These are phyloP conservation scores for Wallacemonas sp. DNA, from an alignment of 208 protist genomes.

Conservation along the genomic window DNA sequence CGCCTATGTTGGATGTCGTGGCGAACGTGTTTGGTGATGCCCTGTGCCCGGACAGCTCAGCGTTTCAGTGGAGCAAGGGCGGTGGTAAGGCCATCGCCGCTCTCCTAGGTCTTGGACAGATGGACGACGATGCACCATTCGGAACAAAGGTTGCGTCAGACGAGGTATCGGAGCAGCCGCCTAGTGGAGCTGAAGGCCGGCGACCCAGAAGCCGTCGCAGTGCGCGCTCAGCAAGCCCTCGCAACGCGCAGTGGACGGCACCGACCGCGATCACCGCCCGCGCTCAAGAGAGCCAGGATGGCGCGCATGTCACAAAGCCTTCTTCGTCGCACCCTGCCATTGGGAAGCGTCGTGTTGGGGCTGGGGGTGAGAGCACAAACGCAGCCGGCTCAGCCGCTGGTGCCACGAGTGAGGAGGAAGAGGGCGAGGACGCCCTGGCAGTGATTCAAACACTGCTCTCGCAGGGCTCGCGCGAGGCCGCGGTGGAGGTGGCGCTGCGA, in stretches of 20 bases:
- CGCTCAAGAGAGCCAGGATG: not conserved
- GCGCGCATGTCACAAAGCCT: too few species aligned
- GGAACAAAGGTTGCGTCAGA: not conserved
- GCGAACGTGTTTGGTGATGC: constrained; percentile 49
- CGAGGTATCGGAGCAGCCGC: too few species aligned
- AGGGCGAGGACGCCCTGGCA: constrained; percentile 27
- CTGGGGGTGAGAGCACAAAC: not conserved
- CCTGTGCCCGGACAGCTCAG: constrained; percentile 22
- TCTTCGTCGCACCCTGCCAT: not conserved
- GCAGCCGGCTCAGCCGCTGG: constrained; percentile 13
- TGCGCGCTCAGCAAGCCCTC: constrained; percentile 10
- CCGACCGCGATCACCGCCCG: not conserved
- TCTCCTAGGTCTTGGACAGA: constrained; percentile 29
- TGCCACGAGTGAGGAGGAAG: not conserved
- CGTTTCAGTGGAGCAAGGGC: constrained; percentile 48
- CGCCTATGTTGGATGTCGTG: constrained; percentile 37
- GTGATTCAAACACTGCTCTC: constrained; percentile 64
- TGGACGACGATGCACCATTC: constrained; percentile 1
- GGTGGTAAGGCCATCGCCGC: constrained; percentile 48
- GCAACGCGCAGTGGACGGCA: constrained; percentile 12
- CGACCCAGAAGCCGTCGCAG: too few species aligned
- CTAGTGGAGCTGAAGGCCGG: too few species aligned
- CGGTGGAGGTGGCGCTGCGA: constrained; percentile 59
- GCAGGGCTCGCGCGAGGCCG: constrained; percentile 60
- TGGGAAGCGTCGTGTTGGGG: not conserved